Conservation (phyloP, 495 filamentous ascomycete species). For the Penicillium chermesinum region DNA sequence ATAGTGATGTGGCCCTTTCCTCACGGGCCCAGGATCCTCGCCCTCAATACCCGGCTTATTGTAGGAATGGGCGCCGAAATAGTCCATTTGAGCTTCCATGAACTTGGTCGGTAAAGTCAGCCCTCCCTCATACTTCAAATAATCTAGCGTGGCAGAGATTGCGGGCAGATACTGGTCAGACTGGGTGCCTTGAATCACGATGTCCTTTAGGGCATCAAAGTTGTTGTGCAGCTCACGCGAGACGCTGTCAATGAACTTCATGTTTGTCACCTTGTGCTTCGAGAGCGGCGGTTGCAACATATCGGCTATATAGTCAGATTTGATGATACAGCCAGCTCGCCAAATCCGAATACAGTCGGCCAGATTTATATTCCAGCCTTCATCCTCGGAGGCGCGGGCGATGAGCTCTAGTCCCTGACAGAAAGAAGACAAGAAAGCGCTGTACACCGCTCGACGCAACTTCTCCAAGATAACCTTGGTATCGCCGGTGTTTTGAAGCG, state of each 20-base stretch:
- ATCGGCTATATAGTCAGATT: conserved; percentile 60
- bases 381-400: conserved; percentile 51
- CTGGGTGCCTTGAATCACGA: conserved; percentile 52
- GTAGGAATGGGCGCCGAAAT: conserved; percentile 67
- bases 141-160: conserved; percentile 62
- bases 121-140: conserved; percentile 59
- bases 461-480: conserved; percentile 52
- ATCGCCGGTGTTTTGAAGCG: conserved; percentile 37
- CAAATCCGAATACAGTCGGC: conserved; percentile 60
- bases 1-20: conserved; percentile 40
- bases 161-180: conserved; percentile 62
- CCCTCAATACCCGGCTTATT: conserved; percentile 44
- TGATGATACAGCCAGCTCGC: conserved; percentile 71
- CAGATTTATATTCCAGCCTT: conserved; percentile 61
- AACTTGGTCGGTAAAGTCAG: conserved; percentile 60
- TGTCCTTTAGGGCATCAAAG: conserved; percentile 49
- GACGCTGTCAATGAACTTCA: conserved; percentile 47
- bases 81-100: conserved; percentile 72
- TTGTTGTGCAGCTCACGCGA: conserved; percentile 49
- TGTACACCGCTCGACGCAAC: conserved; percentile 57
- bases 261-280: conserved; percentile 28
- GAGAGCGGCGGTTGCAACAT: conserved; percentile 46
- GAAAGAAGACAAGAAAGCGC: conserved; percentile 57
- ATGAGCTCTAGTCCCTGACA: conserved; percentile 66
- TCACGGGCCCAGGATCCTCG: conserved; percentile 38